Evolutionary conservation across 1,284 basidiomycete species (phyloP).

Genomic region (Cystobasidiaceae sp.): DNA sequence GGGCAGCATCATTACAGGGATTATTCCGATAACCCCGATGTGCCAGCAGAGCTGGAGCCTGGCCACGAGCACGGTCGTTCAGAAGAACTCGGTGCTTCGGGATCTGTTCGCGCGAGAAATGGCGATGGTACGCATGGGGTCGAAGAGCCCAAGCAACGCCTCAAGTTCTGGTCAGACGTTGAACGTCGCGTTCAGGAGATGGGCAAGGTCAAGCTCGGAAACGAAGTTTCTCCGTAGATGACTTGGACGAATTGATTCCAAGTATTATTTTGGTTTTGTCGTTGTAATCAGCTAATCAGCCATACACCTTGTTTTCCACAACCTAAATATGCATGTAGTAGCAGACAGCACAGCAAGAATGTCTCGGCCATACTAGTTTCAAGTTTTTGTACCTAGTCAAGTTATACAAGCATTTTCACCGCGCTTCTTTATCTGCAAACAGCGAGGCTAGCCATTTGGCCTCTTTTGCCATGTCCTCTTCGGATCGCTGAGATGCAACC

Average conservation of each 20-base stretch:
- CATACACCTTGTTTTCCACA: no score
- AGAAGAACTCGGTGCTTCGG: slow-evolving; percentile 1
- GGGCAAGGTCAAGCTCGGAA: no score
- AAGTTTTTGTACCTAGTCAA: not conserved
- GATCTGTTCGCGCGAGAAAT: not conserved
- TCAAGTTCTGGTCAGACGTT: slow-evolving; percentile 11
- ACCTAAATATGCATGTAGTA: no score
- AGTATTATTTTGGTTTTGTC: no score
- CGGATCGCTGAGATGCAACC: slow-evolving; percentile 60
- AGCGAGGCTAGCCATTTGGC: slow-evolving; percentile 57
- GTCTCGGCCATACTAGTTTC: no score
- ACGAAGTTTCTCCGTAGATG: no score
- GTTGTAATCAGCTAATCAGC: no score
- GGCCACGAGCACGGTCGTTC: not conserved
- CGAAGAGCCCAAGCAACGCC: not conserved
- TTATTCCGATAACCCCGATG: slow-evolving; percentile 5
- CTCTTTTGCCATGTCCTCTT: slow-evolving; percentile 70
- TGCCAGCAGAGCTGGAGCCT: not conserved
- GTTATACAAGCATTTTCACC: not conserved
- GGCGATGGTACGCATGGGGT: not conserved
- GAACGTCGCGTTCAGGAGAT: not conserved
- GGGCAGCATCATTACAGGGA: slow-evolving; percentile 9
- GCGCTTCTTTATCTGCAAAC: slow-evolving; percentile 7
- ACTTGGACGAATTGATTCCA: no score
- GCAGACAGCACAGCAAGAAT: no score